Base-by-base conservation (phyloP, 1,284 basidiomycete species). In the Tausonia pullulans region DNA sequence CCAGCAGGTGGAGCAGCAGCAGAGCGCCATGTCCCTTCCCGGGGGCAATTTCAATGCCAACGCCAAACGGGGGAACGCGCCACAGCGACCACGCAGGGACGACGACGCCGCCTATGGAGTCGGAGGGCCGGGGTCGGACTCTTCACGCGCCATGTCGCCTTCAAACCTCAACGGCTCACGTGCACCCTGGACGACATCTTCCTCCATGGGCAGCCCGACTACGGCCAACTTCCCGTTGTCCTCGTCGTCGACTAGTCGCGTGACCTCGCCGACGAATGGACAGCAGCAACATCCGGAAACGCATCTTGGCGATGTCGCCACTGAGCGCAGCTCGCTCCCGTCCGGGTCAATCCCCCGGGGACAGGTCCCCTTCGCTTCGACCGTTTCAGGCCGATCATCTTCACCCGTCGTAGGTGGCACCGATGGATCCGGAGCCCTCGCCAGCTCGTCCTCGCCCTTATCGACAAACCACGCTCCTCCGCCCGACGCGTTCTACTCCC, bases 1-100 rank as follows among this genome's bases (percentile, higher is more conserved):
- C 27, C 27, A 27, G 27, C 27, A 27, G 27, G 27, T 27, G 27
- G 27, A 27, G 27, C 27, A 1, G 1, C 27, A 27, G 27, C 27
- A 27, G 27, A 2, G 56, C 50, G 62, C 57, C 5, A 80, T 80
- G 75, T 87, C 86, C 1, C 86, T 85, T 8, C 77, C 71, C 4
- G 71, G 77, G 39, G 78, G 45, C 11, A 58, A 39, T 8, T 27
- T 53, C 52, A 53, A 53, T 8, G 52, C 8, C 52, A 53, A 27
- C n/a, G 7, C 52, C 52, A 53, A 16, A 53, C 8, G 39, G 52
- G 14, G 52, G 39, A 53, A 10, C 52, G 39, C 60, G 11, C 83
- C 85, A 9, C 75, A 81, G 68, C 82, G 86, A 56, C 84, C 86
- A 2, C 75, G 78, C 60, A 79, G 86, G 62, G 86, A 87, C 27